Percentiles rank a stretch among this genome's conserved stretches.
Conservation (phyloP, 257 asterid genomes). For the Avicennia marina region DNA sequence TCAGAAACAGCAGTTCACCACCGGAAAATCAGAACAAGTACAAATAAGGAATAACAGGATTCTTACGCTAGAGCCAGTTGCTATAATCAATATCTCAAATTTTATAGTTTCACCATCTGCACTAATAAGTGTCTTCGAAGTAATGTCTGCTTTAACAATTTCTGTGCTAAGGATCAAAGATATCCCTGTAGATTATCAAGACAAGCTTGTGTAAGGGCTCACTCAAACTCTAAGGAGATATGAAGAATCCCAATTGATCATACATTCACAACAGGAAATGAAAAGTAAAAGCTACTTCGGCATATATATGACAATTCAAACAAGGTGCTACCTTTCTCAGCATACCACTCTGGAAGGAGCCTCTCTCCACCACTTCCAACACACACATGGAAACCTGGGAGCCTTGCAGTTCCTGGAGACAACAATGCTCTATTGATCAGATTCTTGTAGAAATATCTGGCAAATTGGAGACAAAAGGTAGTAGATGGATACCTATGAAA, state of each 20-base stretch:
- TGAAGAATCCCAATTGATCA: not conserved
- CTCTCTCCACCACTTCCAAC: conserved; percentile 98
- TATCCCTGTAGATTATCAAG: conserved; percentile 40
- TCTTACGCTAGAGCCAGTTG: conserved; percentile 73
- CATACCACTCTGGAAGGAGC: conserved; percentile 84
- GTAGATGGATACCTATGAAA: not conserved
- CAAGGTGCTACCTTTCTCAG: conserved; percentile 56
- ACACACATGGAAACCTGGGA: conserved; percentile 81
- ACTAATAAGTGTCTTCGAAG: conserved; percentile 58
- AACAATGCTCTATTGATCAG: not conserved
- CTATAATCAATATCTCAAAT: conserved; percentile 56
- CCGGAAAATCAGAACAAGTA: not conserved
- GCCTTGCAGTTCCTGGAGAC: conserved; percentile 70
- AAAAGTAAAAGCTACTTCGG: not conserved
- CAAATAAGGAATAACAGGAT: not conserved
- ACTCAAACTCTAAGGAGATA: not conserved
- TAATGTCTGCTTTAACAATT: conserved; percentile 69
- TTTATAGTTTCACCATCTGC: conserved; percentile 60
- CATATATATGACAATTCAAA: not conserved
- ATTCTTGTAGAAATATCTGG: not conserved
- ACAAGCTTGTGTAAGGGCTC: conserved; percentile 7
- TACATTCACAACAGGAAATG: too few species aligned
- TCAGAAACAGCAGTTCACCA: conserved; percentile 4
- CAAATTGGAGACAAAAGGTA: not conserved
- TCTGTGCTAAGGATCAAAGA: conserved; percentile 73